Evolutionary conservation across 768 basidiomycete genomes (phyloP).

Genomic region (Tylopilus plumbeoviolaceoides): DNA sequence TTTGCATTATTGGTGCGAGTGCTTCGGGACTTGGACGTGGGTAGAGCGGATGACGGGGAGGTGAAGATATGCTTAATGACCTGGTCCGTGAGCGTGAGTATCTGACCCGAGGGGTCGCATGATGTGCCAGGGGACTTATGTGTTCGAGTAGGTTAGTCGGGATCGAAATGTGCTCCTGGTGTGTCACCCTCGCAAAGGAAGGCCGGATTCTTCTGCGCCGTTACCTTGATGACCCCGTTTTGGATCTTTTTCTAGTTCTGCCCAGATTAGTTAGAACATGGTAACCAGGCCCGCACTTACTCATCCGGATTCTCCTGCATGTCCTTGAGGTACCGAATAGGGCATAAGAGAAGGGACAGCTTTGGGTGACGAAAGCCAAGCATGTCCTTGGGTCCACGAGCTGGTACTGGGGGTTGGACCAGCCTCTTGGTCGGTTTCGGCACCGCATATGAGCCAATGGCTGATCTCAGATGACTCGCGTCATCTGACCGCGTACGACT

Average conservation of each 20-base stretch:
- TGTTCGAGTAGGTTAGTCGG: not conserved
- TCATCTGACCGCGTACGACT: not conserved
- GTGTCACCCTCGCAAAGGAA: not conserved
- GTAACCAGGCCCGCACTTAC: no score
- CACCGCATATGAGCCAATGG: not conserved
- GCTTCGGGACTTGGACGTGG: not conserved
- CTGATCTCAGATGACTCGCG: not conserved
- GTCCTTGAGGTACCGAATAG: not conserved
- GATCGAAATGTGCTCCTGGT: not conserved
- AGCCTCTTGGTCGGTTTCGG: not conserved
- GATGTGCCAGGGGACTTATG: not conserved
- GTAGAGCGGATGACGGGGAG: not conserved
- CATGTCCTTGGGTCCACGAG: not conserved
- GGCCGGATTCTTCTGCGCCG: not conserved
- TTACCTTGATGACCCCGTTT: not conserved
- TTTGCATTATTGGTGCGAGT: not conserved
- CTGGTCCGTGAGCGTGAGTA: not conserved
- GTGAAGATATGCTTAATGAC: not conserved
- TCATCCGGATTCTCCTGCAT: not conserved
- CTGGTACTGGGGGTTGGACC: not conserved
- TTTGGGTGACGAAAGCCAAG: not conserved
- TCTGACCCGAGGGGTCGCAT: no score
- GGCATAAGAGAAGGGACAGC: not conserved
- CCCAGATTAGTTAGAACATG: not conserved
- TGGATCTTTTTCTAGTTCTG: not conserved